phyloP scores from a whole-genome alignment of 139 green algal species.

The Zygnema cylindricum region DNA sequence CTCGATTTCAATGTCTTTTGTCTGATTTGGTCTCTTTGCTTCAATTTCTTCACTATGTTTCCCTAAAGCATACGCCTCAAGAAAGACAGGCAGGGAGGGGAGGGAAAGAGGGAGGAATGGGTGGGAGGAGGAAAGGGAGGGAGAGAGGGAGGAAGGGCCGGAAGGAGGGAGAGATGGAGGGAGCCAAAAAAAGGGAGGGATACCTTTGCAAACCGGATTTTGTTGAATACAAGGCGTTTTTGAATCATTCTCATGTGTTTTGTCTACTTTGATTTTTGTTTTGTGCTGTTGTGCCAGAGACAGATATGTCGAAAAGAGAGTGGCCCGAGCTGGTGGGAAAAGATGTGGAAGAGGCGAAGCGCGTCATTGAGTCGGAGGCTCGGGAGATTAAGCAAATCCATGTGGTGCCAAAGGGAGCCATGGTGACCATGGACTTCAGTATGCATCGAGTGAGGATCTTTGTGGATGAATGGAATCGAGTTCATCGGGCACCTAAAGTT shows the following conservation, averaged over 20 bases:
- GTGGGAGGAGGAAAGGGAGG: background rate
- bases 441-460: constrained; percentile 2
- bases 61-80: too few species aligned
- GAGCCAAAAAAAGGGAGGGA: too few species aligned
- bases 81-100: background rate
- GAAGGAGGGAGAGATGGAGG: too few species aligned
- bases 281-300: background rate
- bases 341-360: constrained; percentile 8
- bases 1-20: too few species aligned
- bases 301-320: background rate
- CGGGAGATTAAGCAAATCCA: constrained; percentile 2
- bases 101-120: background rate
- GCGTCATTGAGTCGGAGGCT: background rate
- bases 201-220: too few species aligned
- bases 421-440: constrained; percentile 26
- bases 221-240: too few species aligned
- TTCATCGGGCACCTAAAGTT: constrained; percentile 1
- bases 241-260: too few species aligned
- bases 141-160: too few species aligned
- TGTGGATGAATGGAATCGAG: constrained; percentile 11
- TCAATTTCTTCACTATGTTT: too few species aligned
- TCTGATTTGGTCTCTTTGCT: too few species aligned
- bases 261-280: too few species aligned
- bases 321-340: constrained; percentile 12
- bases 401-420: background rate